Evolutionary conservation across 345 rosid species (phyloP), one percentile per base, ranked within the genome.

Genomic region (Eucalyptus melliodora): DNA sequence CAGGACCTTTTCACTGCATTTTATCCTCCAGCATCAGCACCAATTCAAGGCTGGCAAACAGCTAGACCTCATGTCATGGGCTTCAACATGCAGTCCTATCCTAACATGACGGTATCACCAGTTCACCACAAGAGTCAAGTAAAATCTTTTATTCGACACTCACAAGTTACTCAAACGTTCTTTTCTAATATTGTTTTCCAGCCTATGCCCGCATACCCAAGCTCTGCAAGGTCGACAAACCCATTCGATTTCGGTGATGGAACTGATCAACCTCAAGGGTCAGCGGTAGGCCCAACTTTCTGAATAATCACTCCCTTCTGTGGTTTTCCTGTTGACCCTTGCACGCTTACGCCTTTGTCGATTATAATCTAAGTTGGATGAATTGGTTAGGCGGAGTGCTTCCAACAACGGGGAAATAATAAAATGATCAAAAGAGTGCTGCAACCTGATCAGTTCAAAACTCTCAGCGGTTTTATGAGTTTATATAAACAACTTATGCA

Each of bases 1-100:
- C 93, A 97, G 99, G 97, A 96, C 91, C 94, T 96, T 90, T 97
- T 96, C 90, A 86, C 96, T 55, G 89, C 94, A 92, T 93, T 93
- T 91, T 95, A 93, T 86, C 77, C 90, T 72, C 90, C 93, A 86
- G 91, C 62, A 16, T 88, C 92, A 24, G 92, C 92, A 17, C 92
- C 95, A 80, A 87, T 92, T 89, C 93, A 90, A 37, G 89, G 89
- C 86, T 95, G 98, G 97, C 94, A 93, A 91, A 82, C 65, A 87
- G 91, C 37, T 89, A 91, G 86, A 88, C 91, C 92, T 62, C 93
- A 95, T 90, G 92, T 92, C 90, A 93, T 60, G 90, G 95, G 93
- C 88, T 95, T 87, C 90, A 90, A 90, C 90, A 89, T 89, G 93
- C 97, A 94, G 47, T 92, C 94, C 89, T 91, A 96, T 88, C 95